Evolutionary conservation across 1,284 basidiomycete genomes (phyloP), one percentile per base, ranked within the genome.

Genomic region (Fomitiporia mediterranea): DNA sequence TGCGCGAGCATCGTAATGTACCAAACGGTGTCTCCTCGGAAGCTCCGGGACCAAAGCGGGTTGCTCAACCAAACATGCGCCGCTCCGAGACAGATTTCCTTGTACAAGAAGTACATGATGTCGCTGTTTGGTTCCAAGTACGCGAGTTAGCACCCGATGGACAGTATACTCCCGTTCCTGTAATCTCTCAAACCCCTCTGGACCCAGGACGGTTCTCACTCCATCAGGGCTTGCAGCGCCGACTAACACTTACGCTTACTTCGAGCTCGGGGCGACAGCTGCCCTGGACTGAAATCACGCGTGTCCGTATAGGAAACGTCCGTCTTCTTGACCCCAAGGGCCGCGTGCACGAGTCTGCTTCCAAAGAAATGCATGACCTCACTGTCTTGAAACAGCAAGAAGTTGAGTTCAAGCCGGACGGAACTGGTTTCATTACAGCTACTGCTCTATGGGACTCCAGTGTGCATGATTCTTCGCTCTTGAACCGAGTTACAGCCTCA

Each of bases 361-460:
- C 86, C 19, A 83, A 84, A 64, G 70, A 79, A 21, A 70, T 89
- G 58, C 78, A 85, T 51, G 87, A 84, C 5, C 75, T 94, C 30
- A 86, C 86, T 11, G 69, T 93, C 5, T 73, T 87, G 62, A 85
- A 87, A 63, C 83, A 88, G 27, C 88, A 91, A 68, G 71, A 68
- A 8, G 73, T 89, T 9, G 82, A 87, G 59, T 91, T 87, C 73
- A 85, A 77, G 63, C 77, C 88, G 0, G 92, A 97, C 70, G 94
- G 94, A 1, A 91, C 89, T 2, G 86, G 89, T 3, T 70, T 70
- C 5, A 71, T 96, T 43, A 72, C 75, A 28, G 86, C 84, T 4
- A 80, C 84, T 51, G 87, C 87, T 0, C 76, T 91, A 3, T 99
- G 96, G 96, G 97, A 99, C 72, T 92, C 91, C 2, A 92, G 93